Percentiles rank a stretch among this genome's conserved stretches.
Evolutionary conservation across 306 rosid species (phyloP).

Genomic region (Vigna trinervia): DNA sequence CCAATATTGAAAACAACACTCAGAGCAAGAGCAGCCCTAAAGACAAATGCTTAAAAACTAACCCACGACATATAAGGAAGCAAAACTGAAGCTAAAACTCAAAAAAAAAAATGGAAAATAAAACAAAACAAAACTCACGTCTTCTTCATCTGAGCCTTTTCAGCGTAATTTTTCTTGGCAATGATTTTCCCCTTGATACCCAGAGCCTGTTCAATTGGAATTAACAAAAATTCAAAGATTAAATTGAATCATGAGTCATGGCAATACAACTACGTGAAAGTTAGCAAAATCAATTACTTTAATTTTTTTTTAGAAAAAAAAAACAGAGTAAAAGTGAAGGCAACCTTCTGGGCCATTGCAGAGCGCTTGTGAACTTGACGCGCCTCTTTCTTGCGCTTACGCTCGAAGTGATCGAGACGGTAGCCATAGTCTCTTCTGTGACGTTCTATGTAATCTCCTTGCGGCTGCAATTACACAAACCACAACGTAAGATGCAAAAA

Average conservation of each 20-base stretch:
- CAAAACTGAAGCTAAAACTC: neutral
- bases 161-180: constrained; percentile 86
- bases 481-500: neutral
- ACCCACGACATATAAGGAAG: neutral
- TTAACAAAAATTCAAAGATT: constrained; percentile 3
- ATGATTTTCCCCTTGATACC: constrained; percentile 88
- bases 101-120: neutral
- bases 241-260: neutral
- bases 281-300: neutral
- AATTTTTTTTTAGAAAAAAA: too few species aligned
- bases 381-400: constrained; percentile 92
- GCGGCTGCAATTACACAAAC: constrained; percentile 64
- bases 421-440: constrained; percentile 87
- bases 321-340: neutral
- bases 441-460: constrained; percentile 96
- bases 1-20: neutral
- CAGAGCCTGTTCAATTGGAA: constrained; percentile 55
- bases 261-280: neutral
- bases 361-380: constrained; percentile 87
- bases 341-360: constrained; percentile 81
- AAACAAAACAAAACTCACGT: constrained; percentile 65
- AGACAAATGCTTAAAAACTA: neutral
- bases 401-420: constrained; percentile 85
- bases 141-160: constrained; percentile 86
- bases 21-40: neutral